Conservation (phyloP, 257 asterid genomes). For the Eustoma russellianum region DNA sequence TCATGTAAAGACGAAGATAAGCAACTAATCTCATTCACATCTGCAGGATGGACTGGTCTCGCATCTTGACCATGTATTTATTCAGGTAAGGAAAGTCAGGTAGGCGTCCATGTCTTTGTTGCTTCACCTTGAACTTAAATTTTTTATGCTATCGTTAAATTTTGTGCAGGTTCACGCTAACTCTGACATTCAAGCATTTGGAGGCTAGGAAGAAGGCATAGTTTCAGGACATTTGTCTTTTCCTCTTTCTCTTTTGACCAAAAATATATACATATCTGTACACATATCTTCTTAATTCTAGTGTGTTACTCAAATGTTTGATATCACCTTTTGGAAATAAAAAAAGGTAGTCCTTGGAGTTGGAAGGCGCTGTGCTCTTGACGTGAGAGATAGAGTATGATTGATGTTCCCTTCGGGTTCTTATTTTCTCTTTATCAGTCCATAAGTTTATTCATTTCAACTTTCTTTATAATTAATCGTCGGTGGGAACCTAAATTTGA, state of each 20-base stretch:
- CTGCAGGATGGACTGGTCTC: conserved; percentile 93
- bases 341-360: conserved; percentile 88
- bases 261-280: too few species aligned
- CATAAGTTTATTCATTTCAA: background rate
- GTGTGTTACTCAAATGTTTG: conserved; percentile 13
- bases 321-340: conserved; percentile 45
- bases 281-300: background rate
- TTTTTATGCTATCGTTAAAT: background rate
- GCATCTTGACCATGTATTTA: conserved; percentile 89
- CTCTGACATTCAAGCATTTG: conserved; percentile 83
- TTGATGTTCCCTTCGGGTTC: background rate
- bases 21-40: conserved; percentile 3
- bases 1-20: background rate
- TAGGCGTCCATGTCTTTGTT: conserved; percentile 9
- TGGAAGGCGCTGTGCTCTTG: too few species aligned
- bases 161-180: conserved; percentile 77
- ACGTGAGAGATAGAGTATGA: too few species aligned
- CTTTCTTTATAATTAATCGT: background rate
- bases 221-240: conserved; percentile 4
- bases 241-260: background rate
- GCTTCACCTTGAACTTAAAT: background rate
- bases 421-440: background rate
- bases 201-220: conserved; percentile 92
- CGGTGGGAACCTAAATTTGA: background rate
- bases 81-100: conserved; percentile 98